Base-by-base conservation (phyloP, 2,329 filamentous ascomycete species). In the Niveomyces coronatus region DNA sequence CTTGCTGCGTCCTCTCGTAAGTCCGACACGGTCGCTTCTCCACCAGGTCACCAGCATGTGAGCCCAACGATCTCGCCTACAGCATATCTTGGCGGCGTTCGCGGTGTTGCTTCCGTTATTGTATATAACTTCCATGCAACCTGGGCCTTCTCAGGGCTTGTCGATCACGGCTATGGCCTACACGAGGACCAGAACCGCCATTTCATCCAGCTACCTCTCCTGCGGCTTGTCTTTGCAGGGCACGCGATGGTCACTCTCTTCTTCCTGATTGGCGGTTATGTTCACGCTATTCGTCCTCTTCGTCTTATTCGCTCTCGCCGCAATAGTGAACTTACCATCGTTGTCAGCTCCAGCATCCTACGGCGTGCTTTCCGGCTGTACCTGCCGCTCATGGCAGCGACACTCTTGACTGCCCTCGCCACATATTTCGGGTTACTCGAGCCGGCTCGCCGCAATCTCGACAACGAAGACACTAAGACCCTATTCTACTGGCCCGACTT, bases 241-340 rank as follows among this genome's bases (percentile, higher is more conserved):
- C 39, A 42, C 30, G 34, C 40, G 23, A 44, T 44, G 42, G 42
- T 44, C 19, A 28, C 28, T 29, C n/a, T 44, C 10, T 44, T 44
- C 36, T 42, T 44, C 35, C 29, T 44, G n/a, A 42, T 44, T 14
- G 39, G 39, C 22, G 42, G 42, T 32, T 39, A 37, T 24, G 42
- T 35, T 32, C 39, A 39, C 30, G 34, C 42, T 19, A 13, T 28
- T 9, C 38, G 31, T 20, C 34, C 39, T 7, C 31, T 29, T 10
- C 22, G 15, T 7, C 18, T 31, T 23, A 33, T 37, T 8, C 31
- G 42, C n/a, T 27, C 24, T 3, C 32, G 22, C 16, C 33, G 33
- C 28, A 14, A 31, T 15, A 28, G 27, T 28, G 39, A 36, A 22
- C 39, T 40, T 7, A 13, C 27, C 5, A 20, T 26, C 18, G 39